Base-by-base conservation (phyloP, 2,329 filamentous ascomycete genomes). In the Graphiopsis chlorocephala region DNA sequence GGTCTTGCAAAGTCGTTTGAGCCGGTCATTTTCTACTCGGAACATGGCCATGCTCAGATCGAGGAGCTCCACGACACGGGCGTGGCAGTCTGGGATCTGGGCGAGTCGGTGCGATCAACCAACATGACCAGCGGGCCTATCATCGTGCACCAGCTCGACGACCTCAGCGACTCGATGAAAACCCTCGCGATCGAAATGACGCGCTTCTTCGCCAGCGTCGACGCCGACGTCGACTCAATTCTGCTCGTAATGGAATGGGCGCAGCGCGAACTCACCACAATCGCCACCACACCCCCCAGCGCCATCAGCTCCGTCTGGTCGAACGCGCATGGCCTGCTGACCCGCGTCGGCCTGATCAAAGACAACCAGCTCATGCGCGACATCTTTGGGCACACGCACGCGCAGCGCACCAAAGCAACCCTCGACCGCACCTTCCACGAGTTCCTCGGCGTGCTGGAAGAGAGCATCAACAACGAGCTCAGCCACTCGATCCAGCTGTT, bases 231-330 rank as follows among this genome's bases (percentile, higher is more conserved):
- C 71, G 94, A 97, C 72, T 89, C 90, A 66, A 96, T 97, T 70
- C 84, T 98, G 38, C 90, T 95, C 66, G 92, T 96, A 60, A 97
- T 98, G 93, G 92, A 97, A 75, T 97, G 94, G 94, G 91, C 92
- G 15, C 90, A 90, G 73, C 88, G 93, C 69, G 93, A 97, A 76
- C 86, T 98, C 15, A 83, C 88, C 66, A 88, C 88, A 53, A 81
- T 95, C 64, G 85, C 87, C 67, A 82, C 83, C 25, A 80, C 85
- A 23, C 86, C 88, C 7, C 84, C 85, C 0, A 86, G 85, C 50
- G 84, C 87, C 2, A 79, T 96, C 25, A 86, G 89, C 20, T 87
- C 87, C n/a, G 86, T 90, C 50, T 92, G 93, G 75, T 90, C 92
- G 77, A 96, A 96, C 75, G 81, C 97, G 56, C 91, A 97, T 81